phyloP scores from a whole-genome alignment of 495 filamentous ascomycete species.

The Talaromyces ruber region DNA sequence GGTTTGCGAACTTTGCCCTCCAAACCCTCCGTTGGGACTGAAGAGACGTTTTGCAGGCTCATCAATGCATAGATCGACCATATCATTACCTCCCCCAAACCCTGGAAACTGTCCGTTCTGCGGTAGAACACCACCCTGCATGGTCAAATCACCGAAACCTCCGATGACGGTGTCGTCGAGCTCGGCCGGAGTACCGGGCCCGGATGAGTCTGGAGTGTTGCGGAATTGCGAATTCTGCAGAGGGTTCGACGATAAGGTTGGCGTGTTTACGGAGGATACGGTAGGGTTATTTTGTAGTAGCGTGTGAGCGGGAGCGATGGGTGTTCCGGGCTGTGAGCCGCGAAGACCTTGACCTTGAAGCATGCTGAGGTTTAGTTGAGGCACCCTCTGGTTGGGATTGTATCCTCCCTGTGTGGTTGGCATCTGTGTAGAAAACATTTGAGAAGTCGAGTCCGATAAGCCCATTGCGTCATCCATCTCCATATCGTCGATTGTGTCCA shows the following conservation, averaged over 20 bases:
- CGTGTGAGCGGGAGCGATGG: conserved; percentile 58
- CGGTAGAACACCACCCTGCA: conserved; percentile 52
- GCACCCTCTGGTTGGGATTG: conserved; percentile 55
- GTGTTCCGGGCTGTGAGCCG: conserved; percentile 79
- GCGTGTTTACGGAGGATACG: conserved; percentile 95
- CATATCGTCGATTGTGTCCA: conserved; percentile 90
- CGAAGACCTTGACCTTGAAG: conserved; percentile 67
- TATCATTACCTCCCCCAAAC: conserved; percentile 40
- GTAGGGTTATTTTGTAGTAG: conserved; percentile 88
- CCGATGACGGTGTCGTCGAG: conserved; percentile 51
- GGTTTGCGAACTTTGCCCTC: conserved; percentile 52
- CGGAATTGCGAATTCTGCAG: conserved; percentile 54
- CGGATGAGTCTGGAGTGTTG: conserved; percentile 65
- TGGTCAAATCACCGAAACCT: conserved; percentile 39
- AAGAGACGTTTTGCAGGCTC: conserved; percentile 92
- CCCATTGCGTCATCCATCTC: conserved; percentile 84
- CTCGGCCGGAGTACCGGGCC: conserved; percentile 63
- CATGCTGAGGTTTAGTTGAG: conserved; percentile 68
- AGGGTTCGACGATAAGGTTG: conserved; percentile 65
- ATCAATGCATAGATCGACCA: conserved; percentile 77
- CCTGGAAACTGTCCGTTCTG: conserved; percentile 42
- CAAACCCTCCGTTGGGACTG: conserved; percentile 70
- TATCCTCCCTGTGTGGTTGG: conserved; percentile 48
- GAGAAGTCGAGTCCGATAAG: conserved; percentile 52
- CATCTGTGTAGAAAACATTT: conserved; percentile 47